Evolutionary conservation across 2,329 filamentous ascomycete species (phyloP).

Genomic region (Achaetomium macrosporum): DNA sequence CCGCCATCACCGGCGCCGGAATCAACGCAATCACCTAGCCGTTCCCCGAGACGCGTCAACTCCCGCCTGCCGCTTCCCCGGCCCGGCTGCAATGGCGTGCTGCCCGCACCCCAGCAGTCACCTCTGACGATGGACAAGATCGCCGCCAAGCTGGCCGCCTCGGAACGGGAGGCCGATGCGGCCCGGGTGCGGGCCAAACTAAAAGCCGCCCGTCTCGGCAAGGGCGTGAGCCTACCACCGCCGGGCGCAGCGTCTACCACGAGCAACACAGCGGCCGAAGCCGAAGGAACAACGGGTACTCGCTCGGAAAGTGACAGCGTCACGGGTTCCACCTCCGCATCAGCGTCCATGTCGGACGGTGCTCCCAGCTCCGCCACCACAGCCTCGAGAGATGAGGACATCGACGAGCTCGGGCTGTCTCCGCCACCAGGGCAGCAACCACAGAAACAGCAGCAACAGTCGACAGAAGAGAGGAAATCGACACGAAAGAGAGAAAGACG

Average conservation of each 20-base stretch:
- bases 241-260: neutral
- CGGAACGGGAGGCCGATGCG: constrained; percentile 58
- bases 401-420: constrained; percentile 8
- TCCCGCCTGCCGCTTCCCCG: constrained; percentile 34
- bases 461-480: constrained; percentile 14
- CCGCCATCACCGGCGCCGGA: neutral
- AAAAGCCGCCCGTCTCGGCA: constrained; percentile 43
- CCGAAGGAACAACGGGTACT: neutral
- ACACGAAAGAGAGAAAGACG: constrained; percentile 44
- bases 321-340: constrained; percentile 1
- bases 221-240: constrained; percentile 26
- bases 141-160: constrained; percentile 57
- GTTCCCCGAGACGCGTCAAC: constrained; percentile 26
- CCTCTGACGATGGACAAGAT: constrained; percentile 57
- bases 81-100: constrained; percentile 25
- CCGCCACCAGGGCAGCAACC: constrained; percentile 2
- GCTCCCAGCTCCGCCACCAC: constrained; percentile 2
- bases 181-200: constrained; percentile 58
- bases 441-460: neutral
- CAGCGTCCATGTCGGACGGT: constrained; percentile 1
- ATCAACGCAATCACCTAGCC: constrained; percentile 14
- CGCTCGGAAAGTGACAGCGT: constrained; percentile 7
- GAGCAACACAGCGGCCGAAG: neutral
- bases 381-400: neutral
- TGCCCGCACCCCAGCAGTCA: constrained; percentile 43